Evolutionary conservation across 768 basidiomycete genomes (phyloP), one percentile per base, ranked within the genome.

Genomic region (Mycena venus): DNA sequence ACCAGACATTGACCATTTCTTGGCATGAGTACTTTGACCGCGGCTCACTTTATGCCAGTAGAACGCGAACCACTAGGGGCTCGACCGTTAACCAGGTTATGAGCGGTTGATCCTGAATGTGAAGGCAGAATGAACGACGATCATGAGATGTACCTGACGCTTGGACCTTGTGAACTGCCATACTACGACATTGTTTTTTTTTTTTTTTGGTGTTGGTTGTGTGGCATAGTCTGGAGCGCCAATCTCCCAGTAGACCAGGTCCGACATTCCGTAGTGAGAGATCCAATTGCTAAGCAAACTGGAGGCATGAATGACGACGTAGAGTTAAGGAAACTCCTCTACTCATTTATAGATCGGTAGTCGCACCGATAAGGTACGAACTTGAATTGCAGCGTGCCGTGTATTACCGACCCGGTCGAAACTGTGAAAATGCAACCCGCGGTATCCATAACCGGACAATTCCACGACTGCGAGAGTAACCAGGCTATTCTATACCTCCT

Each of bases 381-480:
- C 31, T 31, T 23, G 31, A 25, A 47, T 31, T 44, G n/a, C n/a
- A n/a, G n/a, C 42, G 29, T n/a, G 32, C 25, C 59, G 72, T 65
- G 59, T 62, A 70, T n/a, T 53, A 21, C 53, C 66, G 66, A 14
- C 21, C 72, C 66, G 72, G 72, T 51, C 10, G 7, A 21, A 40
- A 19, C 4, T 32, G 15, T 10, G 25, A 21, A 42, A 23, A 38
- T 31, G 32, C 49, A 55, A 65, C 27, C 21, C 40, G 40, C 36
- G 4, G 17, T 42, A 56, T 27, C 61, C 36, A 61, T 61, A 72
- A 34, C 49, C 72, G 67, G 67, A 55, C 38, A 44, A 31, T 64
- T 68, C 66, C 74, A 72, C 74, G 74, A 42, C 53, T 32, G 74
- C 65, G 74, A 32, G 74, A 70, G 19, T 10, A 42, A 23, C 25